These are phyloP conservation scores for Monosporozyma yasuniensis DNA, from an alignment of 805 yeast species.

Conservation along the genomic window DNA sequence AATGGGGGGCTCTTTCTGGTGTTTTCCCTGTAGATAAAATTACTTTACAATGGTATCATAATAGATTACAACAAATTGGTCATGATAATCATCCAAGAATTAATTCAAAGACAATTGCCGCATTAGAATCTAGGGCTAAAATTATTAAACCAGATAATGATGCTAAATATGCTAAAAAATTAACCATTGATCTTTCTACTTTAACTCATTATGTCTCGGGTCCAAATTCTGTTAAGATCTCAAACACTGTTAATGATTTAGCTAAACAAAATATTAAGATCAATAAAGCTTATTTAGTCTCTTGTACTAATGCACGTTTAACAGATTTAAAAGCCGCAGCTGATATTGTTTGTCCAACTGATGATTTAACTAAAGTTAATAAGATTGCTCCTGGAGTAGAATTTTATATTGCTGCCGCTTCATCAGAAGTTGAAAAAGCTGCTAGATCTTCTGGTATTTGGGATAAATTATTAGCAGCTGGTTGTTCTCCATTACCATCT, in stretches of 20 bases:
- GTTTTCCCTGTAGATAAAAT: conserved; percentile 90
- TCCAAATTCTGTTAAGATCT: conserved; percentile 92
- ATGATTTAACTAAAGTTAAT: conserved; percentile 30
- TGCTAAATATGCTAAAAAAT: conserved; percentile 82
- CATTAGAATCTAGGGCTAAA: conserved; percentile 13
- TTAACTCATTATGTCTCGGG: conserved; percentile 88
- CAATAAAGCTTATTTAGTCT: conserved; percentile 93
- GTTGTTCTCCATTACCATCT: conserved; percentile 91
- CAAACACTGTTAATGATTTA: conserved; percentile 68
- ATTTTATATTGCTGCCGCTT: conserved; percentile 96
- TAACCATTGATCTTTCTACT: conserved; percentile 69
- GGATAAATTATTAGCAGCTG: conserved; percentile 82
- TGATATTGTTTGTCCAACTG: conserved; percentile 49
- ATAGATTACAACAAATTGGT: conserved; percentile 42
- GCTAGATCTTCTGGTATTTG: conserved; percentile 91
- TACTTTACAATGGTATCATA: conserved; percentile 67
- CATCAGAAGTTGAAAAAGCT: conserved; percentile 83
- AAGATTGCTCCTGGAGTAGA: conserved; percentile 85
- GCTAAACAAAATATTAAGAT: conserved; percentile 65
- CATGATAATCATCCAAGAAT: conserved; percentile 69
- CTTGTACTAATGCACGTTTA: conserved; percentile 92
- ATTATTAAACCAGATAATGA: conserved; percentile 50
- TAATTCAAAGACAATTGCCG: conserved; percentile 48
- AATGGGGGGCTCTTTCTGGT: conserved; percentile 98
- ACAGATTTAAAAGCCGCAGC: conserved; percentile 95